Conservation (phyloP, 371 early-diverging fungal species). For the Mucor racemosus region DNA sequence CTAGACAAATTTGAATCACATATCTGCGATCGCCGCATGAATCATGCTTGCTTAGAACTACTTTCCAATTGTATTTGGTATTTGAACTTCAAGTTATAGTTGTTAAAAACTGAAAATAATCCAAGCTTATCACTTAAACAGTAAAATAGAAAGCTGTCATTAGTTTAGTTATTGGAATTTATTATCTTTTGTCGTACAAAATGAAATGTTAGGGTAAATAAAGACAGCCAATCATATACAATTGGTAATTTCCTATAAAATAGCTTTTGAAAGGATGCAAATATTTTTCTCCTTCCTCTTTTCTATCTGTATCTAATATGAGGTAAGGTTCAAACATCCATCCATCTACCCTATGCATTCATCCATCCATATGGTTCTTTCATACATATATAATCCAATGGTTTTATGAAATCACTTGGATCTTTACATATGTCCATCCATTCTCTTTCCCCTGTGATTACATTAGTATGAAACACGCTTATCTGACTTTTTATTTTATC, state of each 20-base stretch:
- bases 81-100: too few relatives aligned
- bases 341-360: slow-evolving; percentile 7
- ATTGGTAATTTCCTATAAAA: background rate
- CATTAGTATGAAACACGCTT: too few relatives aligned
- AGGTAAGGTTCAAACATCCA: slow-evolving; percentile 24
- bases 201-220: background rate
- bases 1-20: too few relatives aligned
- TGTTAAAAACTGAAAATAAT: too few relatives aligned
- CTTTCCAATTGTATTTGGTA: too few relatives aligned
- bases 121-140: too few relatives aligned
- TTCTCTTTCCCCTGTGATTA: too few relatives aligned
- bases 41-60: too few relatives aligned
- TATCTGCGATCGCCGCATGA: too few relatives aligned
- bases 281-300: slow-evolving; percentile 14
- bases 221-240: background rate
- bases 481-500: background rate
- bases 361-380: slow-evolving; percentile 15
- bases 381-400: slow-evolving; percentile 6
- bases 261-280: background rate
- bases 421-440: background rate
- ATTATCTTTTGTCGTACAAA: background rate
- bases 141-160: too few relatives aligned
- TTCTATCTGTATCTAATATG: slow-evolving; percentile 22
- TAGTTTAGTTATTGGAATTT: too few relatives aligned
- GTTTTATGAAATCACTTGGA: background rate